Percentiles rank a stretch among this genome's conserved stretches.
These are phyloP conservation scores for Fraxinus sp. DNA, from an alignment of 305 asterid genomes.

Conservation along the genomic window DNA sequence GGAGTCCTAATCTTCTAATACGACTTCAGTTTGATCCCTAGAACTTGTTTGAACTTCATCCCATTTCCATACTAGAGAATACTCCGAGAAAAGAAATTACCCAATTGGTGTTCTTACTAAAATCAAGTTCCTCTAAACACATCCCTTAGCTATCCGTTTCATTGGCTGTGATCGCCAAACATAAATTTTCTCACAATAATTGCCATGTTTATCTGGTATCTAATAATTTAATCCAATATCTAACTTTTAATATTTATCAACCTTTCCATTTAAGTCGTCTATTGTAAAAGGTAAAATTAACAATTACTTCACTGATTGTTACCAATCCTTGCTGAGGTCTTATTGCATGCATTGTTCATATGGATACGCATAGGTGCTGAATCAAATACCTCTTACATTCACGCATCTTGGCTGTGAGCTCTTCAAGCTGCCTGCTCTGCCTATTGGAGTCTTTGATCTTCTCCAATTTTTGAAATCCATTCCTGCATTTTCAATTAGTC, in stretches of 20 bases:
- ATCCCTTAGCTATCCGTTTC: not conserved
- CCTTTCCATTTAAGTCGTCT: conserved; percentile 3
- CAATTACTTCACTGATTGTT: conserved; percentile 15
- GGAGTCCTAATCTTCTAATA: not conserved
- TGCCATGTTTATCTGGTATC: not conserved
- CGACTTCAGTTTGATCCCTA: not conserved
- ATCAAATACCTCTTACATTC: conserved; percentile 83
- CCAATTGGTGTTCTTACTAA: not conserved
- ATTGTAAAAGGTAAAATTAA: not conserved
- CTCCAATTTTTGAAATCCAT: conserved; percentile 97
- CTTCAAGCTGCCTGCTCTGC: conserved; percentile 94
- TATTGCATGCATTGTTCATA: conserved; percentile 1
- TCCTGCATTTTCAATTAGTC: conserved; percentile 44
- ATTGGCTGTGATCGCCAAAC: not conserved
- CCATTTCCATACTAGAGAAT: not conserved
- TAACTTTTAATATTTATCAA: not conserved
- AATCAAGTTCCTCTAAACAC: not conserved
- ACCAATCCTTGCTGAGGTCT: not conserved
- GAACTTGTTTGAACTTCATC: not conserved
- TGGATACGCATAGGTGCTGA: conserved; percentile 7
- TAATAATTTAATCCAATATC: not conserved
- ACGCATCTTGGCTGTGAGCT: conserved; percentile 92
- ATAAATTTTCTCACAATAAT: not conserved
- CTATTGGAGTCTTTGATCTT: conserved; percentile 85
- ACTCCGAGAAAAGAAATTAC: not conserved